These are phyloP conservation scores for Hypoxylon sp. DNA, from an alignment of 2,329 filamentous ascomycete genomes.

Conservation along the genomic window DNA sequence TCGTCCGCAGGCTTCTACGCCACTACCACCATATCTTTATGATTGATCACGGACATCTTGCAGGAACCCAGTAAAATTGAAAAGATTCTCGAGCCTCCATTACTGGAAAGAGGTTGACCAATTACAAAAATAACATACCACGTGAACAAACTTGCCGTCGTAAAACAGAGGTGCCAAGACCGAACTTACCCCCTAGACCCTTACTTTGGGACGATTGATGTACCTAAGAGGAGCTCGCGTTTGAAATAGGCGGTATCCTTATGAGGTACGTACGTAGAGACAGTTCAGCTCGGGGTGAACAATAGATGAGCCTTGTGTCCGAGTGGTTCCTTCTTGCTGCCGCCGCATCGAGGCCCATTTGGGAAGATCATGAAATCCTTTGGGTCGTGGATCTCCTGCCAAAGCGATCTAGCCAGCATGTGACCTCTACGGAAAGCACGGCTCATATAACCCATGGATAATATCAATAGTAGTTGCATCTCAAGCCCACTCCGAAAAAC, in stretches of 20 bases:
- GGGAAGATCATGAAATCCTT: conserved; percentile 37
- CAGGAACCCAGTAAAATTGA: conserved; percentile 35
- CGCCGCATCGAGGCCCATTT: conserved; percentile 39
- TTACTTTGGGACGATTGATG: conserved; percentile 34
- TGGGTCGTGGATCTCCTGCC: conserved; percentile 34
- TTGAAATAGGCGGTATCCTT: conserved; percentile 14
- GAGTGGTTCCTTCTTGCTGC: conserved; percentile 32
- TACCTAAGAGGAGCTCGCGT: conserved; percentile 27
- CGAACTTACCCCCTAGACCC: conserved; percentile 24
- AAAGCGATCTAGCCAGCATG: conserved; percentile 37
- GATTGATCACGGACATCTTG: conserved; percentile 38
- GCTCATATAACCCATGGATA: conserved; percentile 14
- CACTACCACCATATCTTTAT: conserved; percentile 32
- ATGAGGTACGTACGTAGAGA: conserved; percentile 2
- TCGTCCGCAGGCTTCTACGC: conserved; percentile 27
- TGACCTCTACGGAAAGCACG: conserved; percentile 39
- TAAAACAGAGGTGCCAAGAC: conserved; percentile 38
- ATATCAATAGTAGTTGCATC: not conserved
- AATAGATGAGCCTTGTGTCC: conserved; percentile 31
- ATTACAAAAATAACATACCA: conserved; percentile 41
- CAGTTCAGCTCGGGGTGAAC: conserved; percentile 30
- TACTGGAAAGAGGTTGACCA: conserved; percentile 12
- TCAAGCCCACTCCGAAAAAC: conserved; percentile 32
- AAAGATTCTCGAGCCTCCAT: conserved; percentile 37
- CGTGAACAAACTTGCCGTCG: conserved; percentile 41